These are phyloP conservation scores for Aspergillus neoniger DNA, from an alignment of 2,329 filamentous ascomycete species.

Conservation along the genomic window DNA sequence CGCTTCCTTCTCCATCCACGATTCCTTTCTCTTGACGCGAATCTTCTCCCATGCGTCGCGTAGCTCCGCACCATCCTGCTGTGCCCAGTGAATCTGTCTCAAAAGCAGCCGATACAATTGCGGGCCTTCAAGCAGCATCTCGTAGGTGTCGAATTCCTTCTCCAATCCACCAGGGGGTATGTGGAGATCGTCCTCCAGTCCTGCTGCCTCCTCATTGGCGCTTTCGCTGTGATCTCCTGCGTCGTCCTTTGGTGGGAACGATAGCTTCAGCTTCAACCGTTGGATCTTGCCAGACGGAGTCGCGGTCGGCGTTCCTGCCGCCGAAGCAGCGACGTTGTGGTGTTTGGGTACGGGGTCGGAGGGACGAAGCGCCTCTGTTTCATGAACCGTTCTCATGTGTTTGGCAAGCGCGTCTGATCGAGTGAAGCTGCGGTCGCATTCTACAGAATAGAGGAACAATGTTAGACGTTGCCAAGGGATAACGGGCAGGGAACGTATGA, in stretches of 20 bases:
- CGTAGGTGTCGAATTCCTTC: conserved; percentile 47
- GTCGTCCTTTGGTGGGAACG: conserved; percentile 38
- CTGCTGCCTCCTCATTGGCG: conserved; percentile 28
- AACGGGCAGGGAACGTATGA: background rate
- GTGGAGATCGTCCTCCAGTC: conserved; percentile 40
- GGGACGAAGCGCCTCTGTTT: conserved; percentile 88
- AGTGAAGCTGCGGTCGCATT: conserved; percentile 96
- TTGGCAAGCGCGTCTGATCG: conserved; percentile 94
- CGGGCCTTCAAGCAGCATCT: conserved; percentile 44
- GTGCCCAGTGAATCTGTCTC: conserved; percentile 51
- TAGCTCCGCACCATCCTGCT: conserved; percentile 45
- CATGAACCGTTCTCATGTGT: conserved; percentile 98
- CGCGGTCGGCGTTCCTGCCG: conserved; percentile 30
- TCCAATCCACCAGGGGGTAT: conserved; percentile 42
- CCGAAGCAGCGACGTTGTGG: conserved; percentile 31
- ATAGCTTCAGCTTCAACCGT: conserved; percentile 47
- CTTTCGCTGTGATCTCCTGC: conserved; percentile 31
- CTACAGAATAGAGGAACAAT: conserved; percentile 47
- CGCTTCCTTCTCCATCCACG: conserved; percentile 47
- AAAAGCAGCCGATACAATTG: conserved; percentile 50
- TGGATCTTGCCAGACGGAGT: conserved; percentile 39
- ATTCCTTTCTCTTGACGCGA: conserved; percentile 38
- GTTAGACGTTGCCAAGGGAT: background rate
- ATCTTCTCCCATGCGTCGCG: conserved; percentile 43
- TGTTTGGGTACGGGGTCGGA: conserved; percentile 49